Conservation (phyloP, 1,284 basidiomycete genomes). For the Sporisorium exsertum region DNA sequence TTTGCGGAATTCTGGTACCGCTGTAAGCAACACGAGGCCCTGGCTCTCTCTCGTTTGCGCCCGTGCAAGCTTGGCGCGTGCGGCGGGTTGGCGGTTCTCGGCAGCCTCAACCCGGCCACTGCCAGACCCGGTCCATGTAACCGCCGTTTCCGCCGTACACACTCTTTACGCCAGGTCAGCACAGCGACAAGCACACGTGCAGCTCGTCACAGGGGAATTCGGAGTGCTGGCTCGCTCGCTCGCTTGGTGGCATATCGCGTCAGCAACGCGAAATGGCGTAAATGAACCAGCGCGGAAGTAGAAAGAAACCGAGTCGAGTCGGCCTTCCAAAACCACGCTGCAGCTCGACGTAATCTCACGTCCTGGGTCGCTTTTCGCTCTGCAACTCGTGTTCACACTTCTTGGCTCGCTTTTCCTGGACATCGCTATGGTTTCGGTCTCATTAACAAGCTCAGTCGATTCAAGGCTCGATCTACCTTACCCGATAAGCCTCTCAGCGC, state of each 20-base stretch:
- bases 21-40: no score
- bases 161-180: background rate
- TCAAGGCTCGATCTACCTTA: background rate
- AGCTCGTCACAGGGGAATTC: background rate
- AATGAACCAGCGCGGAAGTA: background rate
- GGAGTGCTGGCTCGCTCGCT: background rate
- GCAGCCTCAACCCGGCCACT: background rate
- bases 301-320: background rate
- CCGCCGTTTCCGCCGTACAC: no score
- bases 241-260: background rate
- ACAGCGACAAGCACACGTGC: conserved; percentile 1
- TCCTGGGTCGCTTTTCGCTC: background rate
- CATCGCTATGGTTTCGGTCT: background rate
- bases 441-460: background rate
- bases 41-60: background rate
- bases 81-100: conserved; percentile 2
- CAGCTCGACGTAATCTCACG: conserved; percentile 8
- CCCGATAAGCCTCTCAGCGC: background rate
- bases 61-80: background rate
- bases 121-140: no score
- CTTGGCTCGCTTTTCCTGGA: background rate
- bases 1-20: no score
- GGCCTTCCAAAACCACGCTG: conserved; percentile 2
- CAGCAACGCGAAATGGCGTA: conserved; percentile 19
- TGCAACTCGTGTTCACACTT: background rate